Percentiles rank a stretch among this genome's conserved stretches.
phyloP scores from a whole-genome alignment of 305 asterid genomes.

The Solanum hybrid region DNA sequence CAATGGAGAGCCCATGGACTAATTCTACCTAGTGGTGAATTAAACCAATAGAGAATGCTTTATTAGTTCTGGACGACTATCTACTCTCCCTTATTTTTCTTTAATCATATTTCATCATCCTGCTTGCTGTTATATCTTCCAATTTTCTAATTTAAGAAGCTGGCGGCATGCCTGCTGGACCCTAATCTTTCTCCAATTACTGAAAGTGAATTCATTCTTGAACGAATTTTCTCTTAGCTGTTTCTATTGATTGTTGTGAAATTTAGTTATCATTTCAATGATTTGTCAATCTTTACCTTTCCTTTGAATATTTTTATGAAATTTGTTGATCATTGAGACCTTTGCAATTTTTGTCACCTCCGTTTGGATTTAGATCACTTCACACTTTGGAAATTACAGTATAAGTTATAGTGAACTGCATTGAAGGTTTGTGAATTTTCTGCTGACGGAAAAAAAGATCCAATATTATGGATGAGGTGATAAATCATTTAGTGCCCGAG shows the following conservation, averaged over 20 bases:
- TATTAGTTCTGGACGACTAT: not conserved
- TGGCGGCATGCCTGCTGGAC: not conserved
- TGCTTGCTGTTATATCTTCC: not conserved
- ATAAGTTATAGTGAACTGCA: not conserved
- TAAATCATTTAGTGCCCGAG: not conserved
- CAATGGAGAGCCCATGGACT: not conserved
- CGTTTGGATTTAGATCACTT: not conserved
- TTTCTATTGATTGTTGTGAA: not conserved
- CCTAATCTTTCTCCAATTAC: not conserved
- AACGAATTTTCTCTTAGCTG: not conserved
- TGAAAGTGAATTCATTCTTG: not conserved
- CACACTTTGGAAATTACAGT: not conserved
- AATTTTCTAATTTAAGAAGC: not conserved
- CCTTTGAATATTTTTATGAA: not conserved
- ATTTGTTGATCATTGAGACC: not conserved
- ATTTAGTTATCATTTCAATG: not conserved
- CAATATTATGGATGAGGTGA: not conserved
- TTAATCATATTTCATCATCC: not conserved
- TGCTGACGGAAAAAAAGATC: not conserved
- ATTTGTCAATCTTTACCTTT: not conserved
- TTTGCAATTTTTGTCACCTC: not conserved
- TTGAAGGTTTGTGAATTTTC: not conserved
- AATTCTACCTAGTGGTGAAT: not conserved
- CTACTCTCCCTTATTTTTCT: not conserved
- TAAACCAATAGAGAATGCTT: not conserved